These are phyloP conservation scores for Solanum aculeatissimum DNA, from an alignment of 305 asterid genomes.

Conservation along the genomic window DNA sequence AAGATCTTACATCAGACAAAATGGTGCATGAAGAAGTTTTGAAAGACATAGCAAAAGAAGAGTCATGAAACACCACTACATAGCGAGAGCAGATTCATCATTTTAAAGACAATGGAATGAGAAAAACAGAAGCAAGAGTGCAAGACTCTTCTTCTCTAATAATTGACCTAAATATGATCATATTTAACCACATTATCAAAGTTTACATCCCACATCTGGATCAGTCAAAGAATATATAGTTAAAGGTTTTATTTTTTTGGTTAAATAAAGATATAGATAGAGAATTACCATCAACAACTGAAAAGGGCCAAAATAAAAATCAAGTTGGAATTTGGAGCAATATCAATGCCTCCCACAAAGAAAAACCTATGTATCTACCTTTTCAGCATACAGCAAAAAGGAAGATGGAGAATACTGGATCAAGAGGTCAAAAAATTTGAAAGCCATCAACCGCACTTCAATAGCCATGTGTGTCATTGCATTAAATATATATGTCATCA, in stretches of 20 bases:
- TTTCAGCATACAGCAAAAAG: conserved; percentile 65
- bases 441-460: conserved; percentile 89
- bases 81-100: neutral
- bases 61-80: neutral
- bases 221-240: neutral
- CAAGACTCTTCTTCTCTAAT: neutral
- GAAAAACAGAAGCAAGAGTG: neutral
- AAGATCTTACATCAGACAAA: neutral
- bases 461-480: conserved; percentile 80
- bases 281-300: neutral
- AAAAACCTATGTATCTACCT: conserved; percentile 35
- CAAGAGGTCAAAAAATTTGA: conserved; percentile 73
- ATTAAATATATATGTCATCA: conserved; percentile 74
- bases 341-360: neutral
- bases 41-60: neutral
- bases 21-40: neutral
- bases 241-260: neutral
- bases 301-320: neutral
- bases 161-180: neutral
- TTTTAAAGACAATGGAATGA: neutral
- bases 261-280: neutral
- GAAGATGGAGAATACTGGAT: conserved; percentile 71
- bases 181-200: neutral
- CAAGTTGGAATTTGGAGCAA: neutral
- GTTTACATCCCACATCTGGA: neutral